Conservation (phyloP, 208 protist species). For the Leishmania braziliensis region DNA sequence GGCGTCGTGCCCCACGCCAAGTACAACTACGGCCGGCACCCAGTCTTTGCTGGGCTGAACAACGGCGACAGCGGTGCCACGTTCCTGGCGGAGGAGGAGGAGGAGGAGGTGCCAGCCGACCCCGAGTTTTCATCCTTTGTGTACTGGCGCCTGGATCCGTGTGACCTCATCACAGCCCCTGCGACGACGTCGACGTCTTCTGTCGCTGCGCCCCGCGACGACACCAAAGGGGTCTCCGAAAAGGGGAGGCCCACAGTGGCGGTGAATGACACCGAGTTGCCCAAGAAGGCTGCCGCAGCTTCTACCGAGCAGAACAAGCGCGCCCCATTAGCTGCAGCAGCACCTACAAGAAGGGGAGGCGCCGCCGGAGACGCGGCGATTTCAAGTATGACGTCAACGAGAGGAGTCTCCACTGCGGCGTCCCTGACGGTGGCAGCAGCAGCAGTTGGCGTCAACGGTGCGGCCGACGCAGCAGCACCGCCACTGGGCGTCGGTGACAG, state of each 20-base stretch:
- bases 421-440: neutral
- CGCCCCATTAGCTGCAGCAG: neutral
- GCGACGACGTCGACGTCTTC: neutral
- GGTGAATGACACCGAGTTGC: too few species aligned
- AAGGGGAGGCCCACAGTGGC: neutral
- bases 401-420: neutral
- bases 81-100: neutral
- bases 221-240: neutral
- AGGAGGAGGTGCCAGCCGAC: conserved; percentile 49
- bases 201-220: neutral
- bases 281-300: neutral
- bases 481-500: neutral
- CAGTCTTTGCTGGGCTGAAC: neutral
- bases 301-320: neutral
- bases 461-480: neutral
- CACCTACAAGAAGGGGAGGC: neutral
- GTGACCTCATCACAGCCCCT: conserved; percentile 32
- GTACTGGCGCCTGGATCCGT: conserved; percentile 82
- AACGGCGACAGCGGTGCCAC: neutral
- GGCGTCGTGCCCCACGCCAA: neutral
- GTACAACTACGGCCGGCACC: conserved; percentile 20
- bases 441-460: neutral
- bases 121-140: conserved; percentile 75
- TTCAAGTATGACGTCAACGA: neutral
- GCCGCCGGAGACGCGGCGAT: neutral